Evolutionary conservation across 129 eudicot genomes (phyloP), one percentile per base, ranked within the genome.

Genomic region (Apium graveolens): DNA sequence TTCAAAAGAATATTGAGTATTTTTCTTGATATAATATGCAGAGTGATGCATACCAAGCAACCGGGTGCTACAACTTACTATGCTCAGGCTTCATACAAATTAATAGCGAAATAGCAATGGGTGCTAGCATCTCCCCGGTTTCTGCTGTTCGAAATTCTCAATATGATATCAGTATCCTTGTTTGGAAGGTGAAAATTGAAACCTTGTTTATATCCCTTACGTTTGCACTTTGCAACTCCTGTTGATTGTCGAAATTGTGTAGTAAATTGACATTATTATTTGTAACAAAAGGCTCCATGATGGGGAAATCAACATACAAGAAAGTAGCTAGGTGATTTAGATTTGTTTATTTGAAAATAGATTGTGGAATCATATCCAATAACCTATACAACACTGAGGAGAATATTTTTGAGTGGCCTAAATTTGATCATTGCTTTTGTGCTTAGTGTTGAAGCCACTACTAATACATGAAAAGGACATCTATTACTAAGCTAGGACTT

Each of bases 41-140:
- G 98, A 95, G 97, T 77, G 98, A 95, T 87, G 98, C 97, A 71
- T 95, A 95, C 86, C 96, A 95, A 79, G 97, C 98, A 78, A 95
- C 98, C 4, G 98, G 98, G n/a, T 95, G 98, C 89, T 95, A 95
- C 90, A 95, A 95, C 69, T 82, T 95, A 53, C 84, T 91, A 4
- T 95, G 98, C 86, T 91, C 97, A 46, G 98, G 98, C 24, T 95
- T 95, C 72, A 91, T 95, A 79, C 98, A 95, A 83, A 83, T 91
- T 81, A 95, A 89, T 81, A 91, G 86, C 81, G 94, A 90, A 31
- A 85, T 91, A 78, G 97, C 97, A 83, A 91, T 95, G 98, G 98
- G 98, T 74, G 98, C 98, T 75, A 91, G 97, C 89, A 91, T 95
- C 82, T 95, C 97, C 27, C 98, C 97, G 32, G 96, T 95, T 51